Percentiles rank a stretch among this genome's conserved stretches.
Conservation (phyloP, 768 basidiomycete genomes). For the Lentinula lateritia region DNA sequence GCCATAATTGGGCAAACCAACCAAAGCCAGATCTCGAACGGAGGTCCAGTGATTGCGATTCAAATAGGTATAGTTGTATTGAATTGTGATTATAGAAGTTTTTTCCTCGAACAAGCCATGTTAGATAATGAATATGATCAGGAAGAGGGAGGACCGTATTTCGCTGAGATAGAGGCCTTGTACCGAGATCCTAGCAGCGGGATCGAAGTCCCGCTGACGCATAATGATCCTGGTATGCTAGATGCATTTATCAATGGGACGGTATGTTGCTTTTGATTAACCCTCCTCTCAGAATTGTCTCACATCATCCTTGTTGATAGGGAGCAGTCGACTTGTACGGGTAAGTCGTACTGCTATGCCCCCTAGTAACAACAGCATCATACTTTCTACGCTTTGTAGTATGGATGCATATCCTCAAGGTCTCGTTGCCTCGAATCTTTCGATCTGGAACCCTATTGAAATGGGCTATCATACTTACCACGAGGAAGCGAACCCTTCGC, state of each 20-base stretch:
- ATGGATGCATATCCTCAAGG: conserved; percentile 72
- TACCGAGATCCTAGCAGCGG: conserved; percentile 18
- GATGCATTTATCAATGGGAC: conserved; percentile 43
- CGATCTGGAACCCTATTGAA: conserved; percentile 54
- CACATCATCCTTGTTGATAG: conserved; percentile 19
- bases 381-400: conserved; percentile 19
- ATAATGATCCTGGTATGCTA: conserved; percentile 40
- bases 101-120: neutral
- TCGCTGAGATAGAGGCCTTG: conserved; percentile 33
- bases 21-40: conserved; percentile 43
- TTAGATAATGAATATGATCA: conserved; percentile 48
- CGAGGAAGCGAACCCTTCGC: conserved; percentile 37
- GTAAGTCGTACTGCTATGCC: conserved; percentile 22
- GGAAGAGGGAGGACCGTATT: conserved; percentile 32
- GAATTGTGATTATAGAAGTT: neutral
- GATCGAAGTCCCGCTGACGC: conserved; percentile 50
- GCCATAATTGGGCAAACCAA: conserved; percentile 36
- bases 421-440: conserved; percentile 76
- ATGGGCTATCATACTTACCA: conserved; percentile 66
- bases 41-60: conserved; percentile 43
- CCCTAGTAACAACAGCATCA: neutral
- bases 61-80: conserved; percentile 21
- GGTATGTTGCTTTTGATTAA: conserved; percentile 17
- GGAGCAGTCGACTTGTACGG: conserved; percentile 76
- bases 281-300: neutral